These are phyloP conservation scores for Stagonosporopsis tanaceti DNA, from an alignment of 2,329 filamentous ascomycete genomes.

Conservation along the genomic window DNA sequence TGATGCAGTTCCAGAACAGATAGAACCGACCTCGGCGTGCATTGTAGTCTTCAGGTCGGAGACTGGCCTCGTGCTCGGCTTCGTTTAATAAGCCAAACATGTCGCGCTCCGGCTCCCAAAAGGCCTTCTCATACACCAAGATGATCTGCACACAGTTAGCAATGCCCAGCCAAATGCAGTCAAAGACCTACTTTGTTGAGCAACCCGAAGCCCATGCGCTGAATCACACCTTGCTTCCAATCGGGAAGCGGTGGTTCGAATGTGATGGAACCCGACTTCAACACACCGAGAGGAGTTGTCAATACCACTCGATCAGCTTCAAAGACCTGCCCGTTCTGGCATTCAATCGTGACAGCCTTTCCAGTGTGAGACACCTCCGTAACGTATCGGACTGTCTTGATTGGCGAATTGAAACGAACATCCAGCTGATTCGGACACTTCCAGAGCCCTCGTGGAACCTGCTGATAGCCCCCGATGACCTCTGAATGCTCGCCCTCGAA, in stretches of 20 bases:
- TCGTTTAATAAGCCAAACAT: constrained; percentile 93
- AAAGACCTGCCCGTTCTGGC: constrained; percentile 77
- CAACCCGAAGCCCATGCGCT: constrained; percentile 87
- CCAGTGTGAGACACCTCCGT: constrained; percentile 23
- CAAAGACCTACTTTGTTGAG: constrained; percentile 76
- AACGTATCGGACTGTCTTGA: constrained; percentile 74
- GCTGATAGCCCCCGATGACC: constrained; percentile 92
- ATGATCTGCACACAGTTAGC: constrained; percentile 63
- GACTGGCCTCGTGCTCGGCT: constrained; percentile 72
- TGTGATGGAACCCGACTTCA: constrained; percentile 82
- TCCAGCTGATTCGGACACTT: constrained; percentile 79
- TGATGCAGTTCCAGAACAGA: constrained; percentile 95
- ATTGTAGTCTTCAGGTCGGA: constrained; percentile 81
- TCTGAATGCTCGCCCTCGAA: constrained; percentile 96
- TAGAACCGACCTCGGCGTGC: constrained; percentile 89
- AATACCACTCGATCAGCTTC: constrained; percentile 92
- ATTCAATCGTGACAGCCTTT: constrained; percentile 59
- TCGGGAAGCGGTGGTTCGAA: constrained; percentile 90
- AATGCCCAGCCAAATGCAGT: not conserved
- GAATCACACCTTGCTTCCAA: constrained; percentile 83
- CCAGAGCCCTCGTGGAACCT: constrained; percentile 86
- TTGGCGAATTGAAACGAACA: constrained; percentile 75
- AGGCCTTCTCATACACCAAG: constrained; percentile 84
- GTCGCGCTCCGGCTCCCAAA: constrained; percentile 89
- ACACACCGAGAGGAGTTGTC: constrained; percentile 86